phyloP scores from a whole-genome alignment of 768 basidiomycete species.

The Naganishia antarctica region DNA sequence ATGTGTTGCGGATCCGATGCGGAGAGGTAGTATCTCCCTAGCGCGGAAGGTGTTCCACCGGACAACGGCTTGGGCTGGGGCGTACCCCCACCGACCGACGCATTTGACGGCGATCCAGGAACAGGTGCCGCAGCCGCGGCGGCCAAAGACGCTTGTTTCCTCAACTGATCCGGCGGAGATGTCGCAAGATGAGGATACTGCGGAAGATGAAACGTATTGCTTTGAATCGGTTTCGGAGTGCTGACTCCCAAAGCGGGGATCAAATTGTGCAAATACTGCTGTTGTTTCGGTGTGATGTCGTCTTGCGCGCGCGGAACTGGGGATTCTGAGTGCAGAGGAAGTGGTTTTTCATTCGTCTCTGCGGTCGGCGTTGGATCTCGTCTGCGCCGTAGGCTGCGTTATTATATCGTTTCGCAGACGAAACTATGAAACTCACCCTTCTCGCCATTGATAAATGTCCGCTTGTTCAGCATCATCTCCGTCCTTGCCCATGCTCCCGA shows the following conservation, averaged over 20 bases:
- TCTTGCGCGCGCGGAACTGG: conserved; percentile 22
- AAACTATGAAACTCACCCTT: conserved; percentile 13
- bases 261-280: conserved; percentile 3
- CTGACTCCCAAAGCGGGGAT: conserved; percentile 20
- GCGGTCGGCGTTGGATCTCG: conserved; percentile 9
- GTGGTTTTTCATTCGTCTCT: conserved; percentile 1
- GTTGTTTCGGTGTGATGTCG: conserved; percentile 4
- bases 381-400: neutral
- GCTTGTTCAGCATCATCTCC: conserved; percentile 12
- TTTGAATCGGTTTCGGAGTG: neutral
- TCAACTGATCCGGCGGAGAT: conserved; percentile 20
- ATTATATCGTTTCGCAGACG: neutral
- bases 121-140: neutral
- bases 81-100: neutral
- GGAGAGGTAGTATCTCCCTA: conserved; percentile 30
- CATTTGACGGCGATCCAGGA: neutral
- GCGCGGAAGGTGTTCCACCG: conserved; percentile 21
- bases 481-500: conserved; percentile 26
- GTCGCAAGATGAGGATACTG: conserved; percentile 17
- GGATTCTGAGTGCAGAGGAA: conserved; percentile 23
- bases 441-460: conserved; percentile 19
- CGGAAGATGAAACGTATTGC: conserved; percentile 5
- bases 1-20: conserved; percentile 28
- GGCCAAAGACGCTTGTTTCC: conserved; percentile 18
- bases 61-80: neutral